Base-by-base conservation (phyloP, 495 filamentous ascomycete genomes). In the Mycothermus thermophilus region DNA sequence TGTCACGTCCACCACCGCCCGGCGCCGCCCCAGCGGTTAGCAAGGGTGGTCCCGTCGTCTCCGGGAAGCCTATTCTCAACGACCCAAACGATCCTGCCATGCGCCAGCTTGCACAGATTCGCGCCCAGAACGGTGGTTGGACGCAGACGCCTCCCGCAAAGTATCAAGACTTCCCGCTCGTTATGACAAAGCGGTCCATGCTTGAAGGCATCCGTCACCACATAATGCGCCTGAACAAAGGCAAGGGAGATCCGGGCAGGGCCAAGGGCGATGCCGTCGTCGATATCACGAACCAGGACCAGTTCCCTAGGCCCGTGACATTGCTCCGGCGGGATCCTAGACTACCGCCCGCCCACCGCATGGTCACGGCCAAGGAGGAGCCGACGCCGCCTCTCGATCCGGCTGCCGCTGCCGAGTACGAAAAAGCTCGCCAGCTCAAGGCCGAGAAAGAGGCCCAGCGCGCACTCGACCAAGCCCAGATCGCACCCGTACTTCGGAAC, bases 291-390 rank as follows among this genome's bases (percentile, higher is more conserved):
- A 69, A 94, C 49, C 72, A 82, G 42, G 64, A 76, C 2, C 74
- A 93, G 34, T 97, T 96, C 47, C 79, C 80, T 8, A 72, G 84
- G 27, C 90, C 90, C 1, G 80, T 97, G 12, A 71, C 83, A 12
- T 59, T 96, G 28, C 86, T 94, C 54, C 79, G 90, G 23, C 79
- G 88, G 7, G 85, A 93, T 52, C 86, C 88, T n/a, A 70, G 80
- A 30, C 69, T 79, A 35, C 72, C 76, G 27, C 66, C 74, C 5
- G 63, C 67, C 10, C 61, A 69, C 8, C 64, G 62, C 19, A 60
- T 60, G 18, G 57, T 56, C 8, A 64, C 75, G 38, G 67, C 57
- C 8, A 64, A 76, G 38, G 67, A 69, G 41, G 71, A 77, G 34
- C 65, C 69, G 30, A 63, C 75, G 18, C 63, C 59, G 5, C 64